These are phyloP conservation scores for Parasitella parasitica DNA, from an alignment of 371 early-diverging fungal species.

Conservation along the genomic window DNA sequence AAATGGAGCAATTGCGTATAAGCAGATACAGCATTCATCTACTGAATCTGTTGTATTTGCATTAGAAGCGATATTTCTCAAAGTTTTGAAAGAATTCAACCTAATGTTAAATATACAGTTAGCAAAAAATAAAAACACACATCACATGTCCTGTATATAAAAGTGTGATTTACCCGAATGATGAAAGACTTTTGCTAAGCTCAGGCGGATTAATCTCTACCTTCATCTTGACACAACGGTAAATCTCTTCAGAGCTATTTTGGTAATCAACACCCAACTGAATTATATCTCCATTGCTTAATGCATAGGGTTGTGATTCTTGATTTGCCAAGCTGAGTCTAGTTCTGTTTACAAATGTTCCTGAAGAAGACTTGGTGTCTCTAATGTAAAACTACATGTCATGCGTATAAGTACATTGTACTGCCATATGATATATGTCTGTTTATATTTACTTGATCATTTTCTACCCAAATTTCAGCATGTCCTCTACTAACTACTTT, in stretches of 20 bases:
- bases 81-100: slow-evolving; percentile 36
- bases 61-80: slow-evolving; percentile 29
- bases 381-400: slow-evolving; percentile 68
- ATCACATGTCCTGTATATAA: not conserved
- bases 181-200: not conserved
- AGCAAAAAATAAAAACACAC: not conserved
- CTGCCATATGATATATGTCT: slow-evolving; percentile 38
- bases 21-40: slow-evolving; percentile 92
- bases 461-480: slow-evolving; percentile 77
- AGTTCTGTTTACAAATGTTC: slow-evolving; percentile 87
- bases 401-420: slow-evolving; percentile 9
- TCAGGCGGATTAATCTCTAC: slow-evolving; percentile 4
- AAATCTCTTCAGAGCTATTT: slow-evolving; percentile 62
- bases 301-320: slow-evolving; percentile 67
- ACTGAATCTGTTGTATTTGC: not conserved
- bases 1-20: slow-evolving; percentile 81
- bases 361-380: slow-evolving; percentile 84
- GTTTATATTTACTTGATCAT: slow-evolving; percentile 24
- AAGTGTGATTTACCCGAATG: not conserved
- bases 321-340: slow-evolving; percentile 75
- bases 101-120: slow-evolving; percentile 10
- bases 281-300: slow-evolving; percentile 79
- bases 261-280: slow-evolving; percentile 88
- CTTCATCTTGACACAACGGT: slow-evolving; percentile 16
- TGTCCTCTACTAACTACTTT: slow-evolving; percentile 84